These are phyloP conservation scores for Malus hybrid DNA, from an alignment of 331 rosid species.

Conservation along the genomic window DNA sequence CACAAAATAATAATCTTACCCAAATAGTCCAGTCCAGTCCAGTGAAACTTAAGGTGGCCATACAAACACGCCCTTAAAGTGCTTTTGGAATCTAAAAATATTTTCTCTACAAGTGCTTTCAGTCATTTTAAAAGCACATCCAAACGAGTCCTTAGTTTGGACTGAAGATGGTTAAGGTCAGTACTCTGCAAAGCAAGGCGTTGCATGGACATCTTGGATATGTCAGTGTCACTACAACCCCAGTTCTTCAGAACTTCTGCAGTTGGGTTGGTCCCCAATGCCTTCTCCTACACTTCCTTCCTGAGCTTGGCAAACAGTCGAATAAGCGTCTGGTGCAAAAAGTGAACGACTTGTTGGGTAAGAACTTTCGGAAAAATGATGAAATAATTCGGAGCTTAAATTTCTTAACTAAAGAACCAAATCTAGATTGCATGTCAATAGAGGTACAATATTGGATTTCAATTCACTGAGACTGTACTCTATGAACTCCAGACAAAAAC, in stretches of 20 bases:
- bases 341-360: background rate
- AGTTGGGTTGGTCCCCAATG: conserved; percentile 8
- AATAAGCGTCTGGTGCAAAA: conserved; percentile 37
- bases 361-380: background rate
- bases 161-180: conserved; percentile 32
- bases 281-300: conserved; percentile 21
- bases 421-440: conserved; percentile 27
- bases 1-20: too few relatives aligned
- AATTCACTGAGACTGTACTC: too few relatives aligned
- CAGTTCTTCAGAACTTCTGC: conserved; percentile 43
- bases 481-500: background rate
- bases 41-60: too few relatives aligned
- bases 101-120: too few relatives aligned
- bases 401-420: conserved; percentile 3
- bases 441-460: background rate
- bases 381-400: conserved; percentile 5
- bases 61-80: too few relatives aligned
- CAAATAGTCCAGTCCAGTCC: too few relatives aligned
- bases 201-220: conserved; percentile 33
- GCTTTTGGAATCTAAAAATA: too few relatives aligned
- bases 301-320: conserved; percentile 39
- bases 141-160: conserved; percentile 18
- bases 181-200: conserved; percentile 44
- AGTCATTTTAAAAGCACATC: too few relatives aligned
- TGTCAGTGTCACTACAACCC: conserved; percentile 54